Conservation (phyloP, 2,329 filamentous ascomycete species). For the Cryphonectria japonica region DNA sequence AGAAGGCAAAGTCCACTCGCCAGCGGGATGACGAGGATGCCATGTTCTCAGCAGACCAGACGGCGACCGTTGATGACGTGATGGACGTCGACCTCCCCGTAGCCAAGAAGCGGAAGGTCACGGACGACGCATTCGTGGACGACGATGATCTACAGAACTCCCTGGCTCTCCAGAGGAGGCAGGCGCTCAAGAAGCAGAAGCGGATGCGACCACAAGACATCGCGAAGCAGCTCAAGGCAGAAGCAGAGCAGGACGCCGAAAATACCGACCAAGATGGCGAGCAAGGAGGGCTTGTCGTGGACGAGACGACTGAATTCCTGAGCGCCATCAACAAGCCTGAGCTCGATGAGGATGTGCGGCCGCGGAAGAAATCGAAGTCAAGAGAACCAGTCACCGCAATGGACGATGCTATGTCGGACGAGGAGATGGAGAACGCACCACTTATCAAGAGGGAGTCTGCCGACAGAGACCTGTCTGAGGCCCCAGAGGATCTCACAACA, state of each 20-base stretch:
- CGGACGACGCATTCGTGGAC: slow-evolving; percentile 76
- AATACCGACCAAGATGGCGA: slow-evolving; percentile 47
- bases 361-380: slow-evolving; percentile 46
- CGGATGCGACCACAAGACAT: slow-evolving; percentile 85
- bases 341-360: slow-evolving; percentile 59
- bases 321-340: slow-evolving; percentile 76
- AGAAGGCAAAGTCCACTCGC: slow-evolving; percentile 77
- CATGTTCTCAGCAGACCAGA: slow-evolving; percentile 51
- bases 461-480: slow-evolving; percentile 49
- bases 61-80: slow-evolving; percentile 46
- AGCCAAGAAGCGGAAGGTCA: slow-evolving; percentile 64
- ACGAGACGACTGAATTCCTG: slow-evolving; percentile 94
- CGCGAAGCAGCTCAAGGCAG: slow-evolving; percentile 75
- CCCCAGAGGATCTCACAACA: slow-evolving; percentile 56
- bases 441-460: slow-evolving; percentile 52
- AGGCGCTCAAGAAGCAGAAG: slow-evolving; percentile 90
- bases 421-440: slow-evolving; percentile 54
- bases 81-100: slow-evolving; percentile 75
- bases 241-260: slow-evolving; percentile 57
- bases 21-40: slow-evolving; percentile 69
- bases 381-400: slow-evolving; percentile 49
- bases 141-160: slow-evolving; percentile 92
- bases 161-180: slow-evolving; percentile 79
- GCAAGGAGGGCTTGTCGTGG: slow-evolving; percentile 76
- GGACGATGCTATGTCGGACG: slow-evolving; percentile 47